Evolutionary conservation across 23 red algal genomes (phyloP), one percentile per base, ranked within the genome.

Genomic region (Gracilaria gracilis): DNA sequence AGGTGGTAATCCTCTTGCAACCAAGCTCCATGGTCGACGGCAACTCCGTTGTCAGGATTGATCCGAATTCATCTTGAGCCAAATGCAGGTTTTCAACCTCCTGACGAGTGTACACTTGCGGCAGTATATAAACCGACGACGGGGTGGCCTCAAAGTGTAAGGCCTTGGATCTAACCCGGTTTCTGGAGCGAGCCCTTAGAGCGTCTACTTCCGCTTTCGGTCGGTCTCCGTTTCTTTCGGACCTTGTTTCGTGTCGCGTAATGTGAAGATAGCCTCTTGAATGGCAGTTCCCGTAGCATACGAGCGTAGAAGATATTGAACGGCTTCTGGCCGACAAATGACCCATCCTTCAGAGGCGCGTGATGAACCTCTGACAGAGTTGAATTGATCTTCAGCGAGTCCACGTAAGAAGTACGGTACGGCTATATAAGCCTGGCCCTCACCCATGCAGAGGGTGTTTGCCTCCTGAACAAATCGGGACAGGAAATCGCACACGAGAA

Each of bases 371-470:
- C 27, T 29, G 2, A 29, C 66, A 17, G 66, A 71, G 66, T 34
- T 29, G 66, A 37, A 71, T 19, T 71, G 13, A 9, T 71, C 66
- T 39, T 71, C 66, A 71, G 66, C 66, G 35, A 71, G 15, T 36
- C 27, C n/a, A 71, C 13, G 66, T 34, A 71, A 19, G 17, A 71
- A 71, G 17, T 71, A 71, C 66, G 66, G 66, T 71, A 71, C 12
- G 5, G 66, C 66, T 1, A 71, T 4, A 71, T 29, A 36, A 7
- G 66, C 66, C 35, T 71, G 66, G 5, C 4, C 31, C 35, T 37
- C 66, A 71, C 66, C 35, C 31, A 35, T 71, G 66, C 31, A 2
- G 35, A 14, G n/a, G 25, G 25, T 71, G 31, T 71, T 25, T 5
- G 31, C 35, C 35, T 71, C 31, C 4, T 35, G 27, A 71, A n/a